Percentiles rank a stretch among this genome's conserved stretches.
These are phyloP conservation scores for Hypoxylon fuscum DNA, from an alignment of 495 filamentous ascomycete genomes.

Conservation along the genomic window DNA sequence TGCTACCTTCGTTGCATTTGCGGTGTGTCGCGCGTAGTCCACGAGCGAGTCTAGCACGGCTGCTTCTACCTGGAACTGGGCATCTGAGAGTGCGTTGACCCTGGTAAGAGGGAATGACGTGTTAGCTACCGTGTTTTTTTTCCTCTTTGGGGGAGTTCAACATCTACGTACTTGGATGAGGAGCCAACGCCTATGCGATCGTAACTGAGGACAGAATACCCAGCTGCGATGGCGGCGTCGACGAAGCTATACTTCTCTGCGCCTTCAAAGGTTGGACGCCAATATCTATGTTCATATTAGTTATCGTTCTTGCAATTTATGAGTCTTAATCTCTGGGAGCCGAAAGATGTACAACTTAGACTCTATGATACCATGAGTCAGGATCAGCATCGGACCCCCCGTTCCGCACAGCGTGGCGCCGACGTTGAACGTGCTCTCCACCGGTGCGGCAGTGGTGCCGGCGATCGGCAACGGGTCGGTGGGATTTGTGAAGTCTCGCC, in stretches of 20 bases:
- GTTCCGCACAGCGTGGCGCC: slow-evolving; percentile 39
- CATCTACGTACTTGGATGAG: slow-evolving; percentile 53
- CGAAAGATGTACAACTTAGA: slow-evolving; percentile 34
- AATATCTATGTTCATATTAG: slow-evolving; percentile 31
- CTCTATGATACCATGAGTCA: slow-evolving; percentile 43
- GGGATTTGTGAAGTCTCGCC: slow-evolving; percentile 26
- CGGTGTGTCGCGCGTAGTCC: slow-evolving; percentile 30
- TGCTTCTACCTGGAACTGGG: slow-evolving; percentile 42
- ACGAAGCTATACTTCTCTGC: slow-evolving; percentile 65
- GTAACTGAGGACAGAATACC: slow-evolving; percentile 63
- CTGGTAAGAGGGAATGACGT: neutral
- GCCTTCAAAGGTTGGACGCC: slow-evolving; percentile 23
- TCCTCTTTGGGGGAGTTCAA: too few relatives aligned
- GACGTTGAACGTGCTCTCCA: slow-evolving; percentile 34
- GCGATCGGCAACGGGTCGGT: slow-evolving; percentile 27
- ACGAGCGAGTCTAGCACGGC: slow-evolving; percentile 40
- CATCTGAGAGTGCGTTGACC: slow-evolving; percentile 31
- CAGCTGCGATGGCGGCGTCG: slow-evolving; percentile 59
- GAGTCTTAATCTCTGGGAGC: neutral
- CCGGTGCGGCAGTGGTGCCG: slow-evolving; percentile 19
- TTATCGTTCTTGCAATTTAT: neutral
- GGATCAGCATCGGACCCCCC: slow-evolving; percentile 33
- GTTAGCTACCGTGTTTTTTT: neutral
- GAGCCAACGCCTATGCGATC: slow-evolving; percentile 68
- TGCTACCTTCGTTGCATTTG: slow-evolving; percentile 36